phyloP scores from a whole-genome alignment of 306 rosid genomes.

The Casuarina cunninghamiana region DNA sequence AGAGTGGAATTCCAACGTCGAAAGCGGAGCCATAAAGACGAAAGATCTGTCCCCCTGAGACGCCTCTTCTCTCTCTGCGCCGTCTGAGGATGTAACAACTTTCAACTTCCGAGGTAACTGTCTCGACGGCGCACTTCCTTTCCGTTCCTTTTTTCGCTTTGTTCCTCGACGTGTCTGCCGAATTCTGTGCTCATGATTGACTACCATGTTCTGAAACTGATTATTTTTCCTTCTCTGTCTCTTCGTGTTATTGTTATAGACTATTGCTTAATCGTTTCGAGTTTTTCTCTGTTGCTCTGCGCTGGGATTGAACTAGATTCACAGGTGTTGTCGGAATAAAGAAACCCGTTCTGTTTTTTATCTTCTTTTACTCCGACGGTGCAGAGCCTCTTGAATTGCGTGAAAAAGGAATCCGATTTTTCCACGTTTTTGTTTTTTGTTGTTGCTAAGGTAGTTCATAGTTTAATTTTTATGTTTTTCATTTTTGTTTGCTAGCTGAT shows the following conservation, averaged over 20 bases:
- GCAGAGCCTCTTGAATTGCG: neutral
- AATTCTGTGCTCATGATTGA: neutral
- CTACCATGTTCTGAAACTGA: neutral
- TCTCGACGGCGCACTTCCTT: neutral
- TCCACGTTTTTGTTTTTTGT: neutral
- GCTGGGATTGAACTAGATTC: neutral
- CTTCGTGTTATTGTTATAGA: neutral
- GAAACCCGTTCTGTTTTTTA: neutral
- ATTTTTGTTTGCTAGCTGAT: neutral
- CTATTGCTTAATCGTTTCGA: neutral
- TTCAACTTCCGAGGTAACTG: neutral
- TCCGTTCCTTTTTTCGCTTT: neutral
- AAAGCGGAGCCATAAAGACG: conserved; percentile 39
- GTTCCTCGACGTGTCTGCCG: neutral
- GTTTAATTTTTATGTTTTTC: too few relatives aligned
- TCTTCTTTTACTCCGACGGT: neutral
- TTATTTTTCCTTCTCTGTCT: neutral
- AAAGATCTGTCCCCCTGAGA: conserved; percentile 1
- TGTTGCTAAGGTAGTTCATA: neutral
- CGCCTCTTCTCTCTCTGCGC: conserved; percentile 6
- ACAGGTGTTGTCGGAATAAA: neutral
- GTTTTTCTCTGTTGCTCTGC: neutral
- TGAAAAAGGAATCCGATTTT: neutral
- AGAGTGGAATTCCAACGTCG: conserved; percentile 66
- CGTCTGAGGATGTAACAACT: neutral